A percentile compares a stretch with the other conserved stretches of the same genome.
Evolutionary conservation across 352 stramenopile genomes (phyloP).

Genomic region (Lagenidium giganteum): DNA sequence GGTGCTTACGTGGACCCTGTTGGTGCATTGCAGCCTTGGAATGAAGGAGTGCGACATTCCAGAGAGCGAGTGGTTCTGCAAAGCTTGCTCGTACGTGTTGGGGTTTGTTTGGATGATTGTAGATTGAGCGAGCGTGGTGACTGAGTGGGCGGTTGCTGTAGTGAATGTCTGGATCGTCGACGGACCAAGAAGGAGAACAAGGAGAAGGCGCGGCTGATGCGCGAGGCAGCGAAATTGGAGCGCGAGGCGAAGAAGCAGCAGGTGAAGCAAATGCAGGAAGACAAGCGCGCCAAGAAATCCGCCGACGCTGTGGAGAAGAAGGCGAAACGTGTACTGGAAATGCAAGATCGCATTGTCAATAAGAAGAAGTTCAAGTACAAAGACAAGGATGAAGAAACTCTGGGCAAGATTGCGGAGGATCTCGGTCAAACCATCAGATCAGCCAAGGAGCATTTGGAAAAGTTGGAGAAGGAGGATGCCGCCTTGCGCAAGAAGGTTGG

Average conservation of each 20-base stretch:
- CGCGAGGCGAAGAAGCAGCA: conserved; percentile 59
- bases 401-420: conserved; percentile 74
- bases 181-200: conserved; percentile 70
- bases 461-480: conserved; percentile 83
- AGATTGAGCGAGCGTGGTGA: neutral
- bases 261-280: conserved; percentile 67
- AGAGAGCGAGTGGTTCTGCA: conserved; percentile 85
- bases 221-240: conserved; percentile 78
- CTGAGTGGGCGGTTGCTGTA: conserved; percentile 9
- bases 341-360: conserved; percentile 84
- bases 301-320: conserved; percentile 81
- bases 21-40: conserved; percentile 39
- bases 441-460: conserved; percentile 80
- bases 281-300: conserved; percentile 63
- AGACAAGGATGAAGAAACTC: conserved; percentile 84
- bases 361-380: conserved; percentile 89
- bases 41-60: conserved; percentile 76
- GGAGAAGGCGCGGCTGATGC: conserved; percentile 70
- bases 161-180: conserved; percentile 75
- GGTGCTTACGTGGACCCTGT: conserved; percentile 4
- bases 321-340: conserved; percentile 80
- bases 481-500: conserved; percentile 58
- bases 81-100: conserved; percentile 74
- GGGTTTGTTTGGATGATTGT: neutral
- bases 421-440: conserved; percentile 68